Percentiles rank a stretch among this genome's conserved stretches.
Conservation (phyloP, 768 basidiomycete genomes). For the Kwoniella sp. region DNA sequence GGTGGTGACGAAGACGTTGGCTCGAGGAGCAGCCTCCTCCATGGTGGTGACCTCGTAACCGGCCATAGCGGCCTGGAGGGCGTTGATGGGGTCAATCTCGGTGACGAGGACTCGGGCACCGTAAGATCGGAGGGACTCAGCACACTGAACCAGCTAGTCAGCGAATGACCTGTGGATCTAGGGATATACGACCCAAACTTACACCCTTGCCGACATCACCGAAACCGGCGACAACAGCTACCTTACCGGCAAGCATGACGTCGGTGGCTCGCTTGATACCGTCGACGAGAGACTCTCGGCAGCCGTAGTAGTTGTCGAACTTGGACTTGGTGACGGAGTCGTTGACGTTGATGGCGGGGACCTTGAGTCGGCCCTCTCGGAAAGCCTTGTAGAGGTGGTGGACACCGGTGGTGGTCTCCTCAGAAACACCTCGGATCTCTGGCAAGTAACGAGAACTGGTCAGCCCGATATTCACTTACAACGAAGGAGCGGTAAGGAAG, state of each 20-base stretch:
- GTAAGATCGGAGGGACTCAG: constrained; percentile 94
- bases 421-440: constrained; percentile 92
- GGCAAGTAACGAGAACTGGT: not conserved
- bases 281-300: constrained; percentile 98
- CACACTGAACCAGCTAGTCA: constrained; percentile 61
- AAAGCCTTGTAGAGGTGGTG: constrained; percentile 98
- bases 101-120: constrained; percentile 94
- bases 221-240: constrained; percentile 96
- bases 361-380: constrained; percentile 92
- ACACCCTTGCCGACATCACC: constrained; percentile 99
- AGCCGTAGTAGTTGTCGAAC: constrained; percentile 84
- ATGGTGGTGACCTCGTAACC: constrained; percentile 98
- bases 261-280: constrained; percentile 99
- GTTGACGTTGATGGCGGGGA: constrained; percentile 99
- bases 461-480: too few relatives aligned
- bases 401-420: constrained; percentile 99
- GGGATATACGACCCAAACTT: constrained; percentile 56
- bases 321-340: constrained; percentile 99
- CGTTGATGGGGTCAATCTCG: constrained; percentile 99
- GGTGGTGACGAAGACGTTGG: constrained; percentile 95
- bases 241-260: constrained; percentile 99
- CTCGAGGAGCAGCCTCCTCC: constrained; percentile 88
- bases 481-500: not conserved
- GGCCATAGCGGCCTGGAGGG: constrained; percentile 98
- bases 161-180: not conserved